phyloP scores from a whole-genome alignment of 116 monocot genomes.

The Dioscorea cayenensis region DNA sequence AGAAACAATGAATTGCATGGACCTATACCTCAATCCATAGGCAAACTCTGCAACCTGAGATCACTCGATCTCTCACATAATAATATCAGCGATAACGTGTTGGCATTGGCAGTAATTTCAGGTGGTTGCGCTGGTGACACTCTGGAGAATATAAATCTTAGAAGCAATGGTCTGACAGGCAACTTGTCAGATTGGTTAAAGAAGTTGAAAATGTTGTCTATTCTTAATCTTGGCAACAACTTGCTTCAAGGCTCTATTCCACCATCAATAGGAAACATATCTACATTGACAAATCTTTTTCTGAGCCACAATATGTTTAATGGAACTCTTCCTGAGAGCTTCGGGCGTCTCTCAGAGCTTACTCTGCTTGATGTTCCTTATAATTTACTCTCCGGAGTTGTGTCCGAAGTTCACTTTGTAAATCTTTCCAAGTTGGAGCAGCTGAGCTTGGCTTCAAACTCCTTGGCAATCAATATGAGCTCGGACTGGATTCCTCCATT shows the following conservation, averaged over 20 bases:
- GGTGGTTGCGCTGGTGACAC: background rate
- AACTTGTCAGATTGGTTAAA: background rate
- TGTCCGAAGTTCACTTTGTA: background rate
- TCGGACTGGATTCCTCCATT: background rate
- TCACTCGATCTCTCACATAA: background rate
- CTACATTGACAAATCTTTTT: background rate
- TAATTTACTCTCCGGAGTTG: background rate
- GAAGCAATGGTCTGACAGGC: background rate
- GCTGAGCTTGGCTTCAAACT: slow-evolving; percentile 1
- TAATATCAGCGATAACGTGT: background rate
- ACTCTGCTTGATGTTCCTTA: background rate
- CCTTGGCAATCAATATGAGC: background rate
- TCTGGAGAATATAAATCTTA: background rate
- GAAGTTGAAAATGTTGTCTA: background rate
- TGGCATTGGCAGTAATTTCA: background rate
- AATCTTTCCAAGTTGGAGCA: background rate
- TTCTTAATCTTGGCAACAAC: background rate
- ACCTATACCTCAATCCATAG: background rate
- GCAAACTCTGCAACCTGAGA: background rate
- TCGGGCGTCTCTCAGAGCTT: background rate
- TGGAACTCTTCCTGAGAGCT: background rate
- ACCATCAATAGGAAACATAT: background rate
- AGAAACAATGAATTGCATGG: background rate
- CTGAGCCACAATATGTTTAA: background rate
- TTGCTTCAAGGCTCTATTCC: background rate